Percentiles rank a stretch among this genome's conserved stretches.
phyloP scores from a whole-genome alignment of 2,329 filamentous ascomycete species.

The Ascochyta lentis region DNA sequence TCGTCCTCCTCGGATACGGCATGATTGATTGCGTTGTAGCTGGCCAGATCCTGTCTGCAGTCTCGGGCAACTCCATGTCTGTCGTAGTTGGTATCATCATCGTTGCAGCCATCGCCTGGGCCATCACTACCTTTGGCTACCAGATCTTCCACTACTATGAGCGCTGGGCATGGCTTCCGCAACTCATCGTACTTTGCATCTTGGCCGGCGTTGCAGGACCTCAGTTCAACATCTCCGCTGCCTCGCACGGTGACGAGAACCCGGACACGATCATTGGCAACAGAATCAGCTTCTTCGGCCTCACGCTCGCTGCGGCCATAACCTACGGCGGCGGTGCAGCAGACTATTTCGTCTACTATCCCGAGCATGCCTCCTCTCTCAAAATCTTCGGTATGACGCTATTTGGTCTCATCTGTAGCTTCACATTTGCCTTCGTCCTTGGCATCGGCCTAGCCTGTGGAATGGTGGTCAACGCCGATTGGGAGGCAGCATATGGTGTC shows the following conservation, averaged over 20 bases:
- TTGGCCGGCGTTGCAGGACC: conserved; percentile 67
- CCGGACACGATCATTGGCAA: conserved; percentile 60
- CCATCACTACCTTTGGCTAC: conserved; percentile 72
- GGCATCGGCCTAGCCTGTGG: conserved; percentile 70
- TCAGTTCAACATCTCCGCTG: conserved; percentile 62
- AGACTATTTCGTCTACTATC: conserved; percentile 73
- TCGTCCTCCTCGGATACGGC: conserved; percentile 67
- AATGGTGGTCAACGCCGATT: conserved; percentile 59
- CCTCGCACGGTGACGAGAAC: conserved; percentile 58
- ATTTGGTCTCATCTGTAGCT: conserved; percentile 63
- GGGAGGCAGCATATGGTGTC: conserved; percentile 62
- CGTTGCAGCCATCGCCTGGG: conserved; percentile 67
- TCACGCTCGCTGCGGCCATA: conserved; percentile 69
- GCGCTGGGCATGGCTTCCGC: conserved; percentile 70
- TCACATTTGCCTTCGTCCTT: conserved; percentile 66
- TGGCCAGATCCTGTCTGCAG: conserved; percentile 72
- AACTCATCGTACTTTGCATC: conserved; percentile 66
- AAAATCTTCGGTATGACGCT: conserved; percentile 65
- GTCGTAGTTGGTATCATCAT: conserved; percentile 72
- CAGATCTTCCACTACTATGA: conserved; percentile 72
- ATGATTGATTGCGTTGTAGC: conserved; percentile 71
- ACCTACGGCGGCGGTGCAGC: conserved; percentile 69
- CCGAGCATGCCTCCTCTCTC: conserved; percentile 58
- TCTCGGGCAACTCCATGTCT: conserved; percentile 65
- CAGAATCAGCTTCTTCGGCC: conserved; percentile 71